A percentile compares a stretch with the other conserved stretches of the same genome.
These are phyloP conservation scores for Exserohilum rostratum DNA, from an alignment of 2,329 filamentous ascomycete species.

Conservation along the genomic window DNA sequence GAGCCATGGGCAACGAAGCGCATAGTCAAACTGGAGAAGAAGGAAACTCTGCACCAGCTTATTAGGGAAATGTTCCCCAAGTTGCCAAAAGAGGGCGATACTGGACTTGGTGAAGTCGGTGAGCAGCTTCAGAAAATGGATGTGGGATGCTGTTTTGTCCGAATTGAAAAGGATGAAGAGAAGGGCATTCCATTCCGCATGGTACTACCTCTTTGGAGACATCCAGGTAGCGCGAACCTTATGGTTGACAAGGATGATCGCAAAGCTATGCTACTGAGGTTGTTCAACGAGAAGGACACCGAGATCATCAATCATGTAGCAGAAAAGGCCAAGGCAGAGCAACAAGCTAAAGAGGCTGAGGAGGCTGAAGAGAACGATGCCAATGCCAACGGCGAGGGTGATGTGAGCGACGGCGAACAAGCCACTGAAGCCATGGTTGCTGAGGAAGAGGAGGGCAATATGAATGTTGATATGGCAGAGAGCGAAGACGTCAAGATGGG, in stretches of 20 bases:
- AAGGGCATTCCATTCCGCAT: conserved; percentile 75
- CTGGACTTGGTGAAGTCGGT: conserved; percentile 83
- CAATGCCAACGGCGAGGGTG: conserved; percentile 8
- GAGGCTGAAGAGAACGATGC: conserved; percentile 18
- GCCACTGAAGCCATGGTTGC: conserved; percentile 9
- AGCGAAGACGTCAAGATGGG: conserved; percentile 11
- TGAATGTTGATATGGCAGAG: conserved; percentile 7
- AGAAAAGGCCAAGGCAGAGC: conserved; percentile 40
- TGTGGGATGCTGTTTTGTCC: conserved; percentile 88
- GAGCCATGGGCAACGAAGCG: conserved; percentile 88
- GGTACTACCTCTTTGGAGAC: conserved; percentile 93
- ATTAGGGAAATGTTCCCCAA: conserved; percentile 97
- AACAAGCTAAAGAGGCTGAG: conserved; percentile 23
- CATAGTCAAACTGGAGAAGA: conserved; percentile 77
- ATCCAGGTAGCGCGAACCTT: conserved; percentile 86
- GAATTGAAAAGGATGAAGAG: conserved; percentile 75
- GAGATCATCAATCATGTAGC: conserved; percentile 61
- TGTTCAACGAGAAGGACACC: conserved; percentile 89
- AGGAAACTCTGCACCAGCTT: conserved; percentile 77
- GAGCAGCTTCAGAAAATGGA: conserved; percentile 79
- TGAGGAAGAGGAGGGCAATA: conserved; percentile 9
- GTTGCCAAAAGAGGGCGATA: conserved; percentile 75
- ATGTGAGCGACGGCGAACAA: conserved; percentile 9
- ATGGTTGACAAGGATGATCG: conserved; percentile 99
- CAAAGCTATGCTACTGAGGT: conserved; percentile 83